Base-by-base conservation (phyloP, 2,329 filamentous ascomycete species). In the Beauveria bassiana region DNA sequence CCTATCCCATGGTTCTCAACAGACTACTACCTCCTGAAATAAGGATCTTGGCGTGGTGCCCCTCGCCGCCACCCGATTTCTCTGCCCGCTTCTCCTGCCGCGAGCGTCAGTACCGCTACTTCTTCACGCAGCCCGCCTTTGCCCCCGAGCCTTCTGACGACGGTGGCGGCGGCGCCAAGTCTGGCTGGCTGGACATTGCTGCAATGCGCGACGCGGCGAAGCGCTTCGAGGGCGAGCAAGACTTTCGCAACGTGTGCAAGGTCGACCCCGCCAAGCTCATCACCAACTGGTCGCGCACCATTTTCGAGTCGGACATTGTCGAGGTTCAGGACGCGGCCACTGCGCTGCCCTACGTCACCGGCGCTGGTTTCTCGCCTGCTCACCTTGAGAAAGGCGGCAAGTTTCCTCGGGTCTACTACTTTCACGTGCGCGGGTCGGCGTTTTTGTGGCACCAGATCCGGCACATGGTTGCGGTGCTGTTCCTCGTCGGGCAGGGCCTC, bases 371-470 rank as follows among this genome's bases (percentile, higher is more conserved):
- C 72, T 76, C 60, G 43, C 70, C 62, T 59, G 64, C 67, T 22
- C 64, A 40, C 61, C 40, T 63, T 28, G 43, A 59, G 20, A 63
- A 57, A 2, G 62, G 63, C 5, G 64, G 43, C 7, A 67, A 63
- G 6, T 70, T 74, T 59, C 81, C 86, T 7, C 90, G 91, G 70
- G 83, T 97, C 16, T 98, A 96, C 77, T 87, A 88, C 64, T 96
- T 99, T 74, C 87, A 88, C 62, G 86, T 99, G 46, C 86, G 93
- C 67, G 95, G 95, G 22, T 92, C 89, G 8, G 95, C 93, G 1
- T 99, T 99, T 74, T 77, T 99, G 52, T 99, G 95, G 95, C 95
- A 99, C 76, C 95, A 99, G 77, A 96, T 99, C 67, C 87, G 95
- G 26, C 91, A 93, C 77, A 93, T 99, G 85, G 87, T 96, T n/a